Evolutionary conservation across 192 early-diverging fungal species (phyloP), one percentile per base, ranked within the genome.

Genomic region (Backusella circina): DNA sequence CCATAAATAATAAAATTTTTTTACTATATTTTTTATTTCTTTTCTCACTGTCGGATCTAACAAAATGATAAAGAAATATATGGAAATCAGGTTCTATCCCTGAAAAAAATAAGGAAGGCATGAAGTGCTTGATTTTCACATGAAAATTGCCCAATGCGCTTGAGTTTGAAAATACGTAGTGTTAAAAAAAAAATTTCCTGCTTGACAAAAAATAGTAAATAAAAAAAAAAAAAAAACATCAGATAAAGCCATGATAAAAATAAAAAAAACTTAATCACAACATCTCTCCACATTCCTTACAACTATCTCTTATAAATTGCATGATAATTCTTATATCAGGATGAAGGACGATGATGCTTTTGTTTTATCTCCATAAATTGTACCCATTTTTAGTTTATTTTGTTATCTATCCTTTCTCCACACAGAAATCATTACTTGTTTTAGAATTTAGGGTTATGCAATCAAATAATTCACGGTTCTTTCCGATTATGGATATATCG

Each of bases 401-500:
- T 61, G 54, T 61, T 61, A 61, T 61, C 54, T 61, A 5, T 28
- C 18, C 26, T 3, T 61, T 61, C 54, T 61, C 54, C 54, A 61
- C 54, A 61, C 21, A 61, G 26, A 61, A 61, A 61, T 61, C 54
- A 61, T 61, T 61, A 61, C 54, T 61, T 61, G 10, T 28, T 61
- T 61, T 61, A 61, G 54, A 61, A 28, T 26, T 18, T 23, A 28
- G 26, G 54, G 54, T 61, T 13, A 12, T 61, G 23, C 54, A 61
- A 61, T 61, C 54, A 61, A 23, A 61, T 61, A 61, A 61, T 61
- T 61, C 21, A 61, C 26, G 54, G 54, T 28, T 61, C 54, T 61
- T 61, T 61, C 54, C 54, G 54, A 61, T 61, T 61, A 61, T 61
- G 54, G 54, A 61, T 61, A 61, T 47, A 47, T 61, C 9, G n/a